Base-by-base conservation (phyloP, 345 rosid species). In the rapeseed (Brassica napus) region DNA sequence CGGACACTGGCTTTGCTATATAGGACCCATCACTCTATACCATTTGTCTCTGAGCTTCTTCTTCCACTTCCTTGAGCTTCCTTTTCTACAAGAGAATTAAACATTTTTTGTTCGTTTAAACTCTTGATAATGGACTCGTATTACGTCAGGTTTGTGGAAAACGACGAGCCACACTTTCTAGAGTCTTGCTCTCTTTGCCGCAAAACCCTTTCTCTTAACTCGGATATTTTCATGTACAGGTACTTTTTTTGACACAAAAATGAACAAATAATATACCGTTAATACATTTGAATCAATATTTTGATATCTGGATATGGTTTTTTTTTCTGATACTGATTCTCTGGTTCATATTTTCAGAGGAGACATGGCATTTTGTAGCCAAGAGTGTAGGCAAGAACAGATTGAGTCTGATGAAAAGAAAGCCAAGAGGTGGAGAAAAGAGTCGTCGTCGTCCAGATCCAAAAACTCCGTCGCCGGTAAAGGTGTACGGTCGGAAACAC, bases 221-320 rank as follows among this genome's bases (percentile, higher is more conserved):
- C 91, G 10, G 93, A 94, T 67, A 92, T 94, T 74, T 94, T 86
- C 90, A 94, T 92, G 98, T 94, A 94, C 89, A 89, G 96, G 98
- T 90, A 79, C 58, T 37, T 57, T 65, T 2, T 11, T 72, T 18
- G 10, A 31, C 0, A 10, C 28, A 3, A 23, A 23, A 42, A 2
- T 24, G 6, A 59, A 59, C n/a, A 24, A 24, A 58, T 9, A 57
- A 57, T 15, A 21, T 39, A 49, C 23, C 24, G 4, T 31, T 32
- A 31, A 47, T 6, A 37, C 8, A 2, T 34, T 34, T 34, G 1
- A 34, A 34, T 14, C 0, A 32, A 64, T 6, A 18, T 18, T 15
- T 63, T 12, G 0, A 4, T 14, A 30, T 31, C n/a, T 6, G 5
- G 23, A 21, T n/a, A 23, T 35, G 24, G 16, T 71, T 3, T 63